These are phyloP conservation scores for Chalara sp. DNA, from an alignment of 2,329 filamentous ascomycete species.

Conservation along the genomic window DNA sequence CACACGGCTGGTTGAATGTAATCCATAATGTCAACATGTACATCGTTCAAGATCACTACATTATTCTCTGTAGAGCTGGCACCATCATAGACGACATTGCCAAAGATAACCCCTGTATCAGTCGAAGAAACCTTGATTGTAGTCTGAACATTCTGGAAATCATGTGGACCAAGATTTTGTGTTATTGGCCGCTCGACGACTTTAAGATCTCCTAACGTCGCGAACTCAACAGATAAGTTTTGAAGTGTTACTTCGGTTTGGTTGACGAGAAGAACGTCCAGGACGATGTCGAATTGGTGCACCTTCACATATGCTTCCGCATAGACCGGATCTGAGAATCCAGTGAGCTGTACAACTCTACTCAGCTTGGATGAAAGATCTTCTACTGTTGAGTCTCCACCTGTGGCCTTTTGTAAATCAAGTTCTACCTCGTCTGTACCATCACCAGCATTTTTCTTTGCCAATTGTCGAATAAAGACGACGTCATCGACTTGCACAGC, in stretches of 20 bases:
- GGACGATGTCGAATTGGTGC: conserved; percentile 95
- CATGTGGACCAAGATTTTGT: conserved; percentile 89
- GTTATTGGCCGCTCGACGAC: conserved; percentile 95
- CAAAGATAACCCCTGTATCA: conserved; percentile 97
- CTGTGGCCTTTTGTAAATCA: conserved; percentile 89
- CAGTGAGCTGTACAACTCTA: conserved; percentile 92
- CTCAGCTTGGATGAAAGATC: conserved; percentile 91
- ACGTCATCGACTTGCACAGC: conserved; percentile 95
- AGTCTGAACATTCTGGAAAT: conserved; percentile 97
- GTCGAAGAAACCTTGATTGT: conserved; percentile 98
- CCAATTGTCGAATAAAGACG: conserved; percentile 84
- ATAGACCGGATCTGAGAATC: conserved; percentile 96
- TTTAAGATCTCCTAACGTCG: conserved; percentile 95
- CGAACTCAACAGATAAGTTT: conserved; percentile 95
- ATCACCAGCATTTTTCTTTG: conserved; percentile 81
- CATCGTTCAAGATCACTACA: conserved; percentile 95
- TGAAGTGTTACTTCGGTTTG: conserved; percentile 95
- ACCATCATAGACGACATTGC: conserved; percentile 96
- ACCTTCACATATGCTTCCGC: conserved; percentile 99
- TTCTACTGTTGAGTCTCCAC: conserved; percentile 77
- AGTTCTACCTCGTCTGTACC: conserved; percentile 79
- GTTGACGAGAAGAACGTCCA: conserved; percentile 94
- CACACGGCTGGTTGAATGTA: conserved; percentile 97
- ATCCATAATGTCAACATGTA: conserved; percentile 99
- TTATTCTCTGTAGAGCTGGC: conserved; percentile 87